Evolutionary conservation across 1,284 basidiomycete species (phyloP), one percentile per base, ranked within the genome.

Genomic region (Erythrobasidium hasegawianum): DNA sequence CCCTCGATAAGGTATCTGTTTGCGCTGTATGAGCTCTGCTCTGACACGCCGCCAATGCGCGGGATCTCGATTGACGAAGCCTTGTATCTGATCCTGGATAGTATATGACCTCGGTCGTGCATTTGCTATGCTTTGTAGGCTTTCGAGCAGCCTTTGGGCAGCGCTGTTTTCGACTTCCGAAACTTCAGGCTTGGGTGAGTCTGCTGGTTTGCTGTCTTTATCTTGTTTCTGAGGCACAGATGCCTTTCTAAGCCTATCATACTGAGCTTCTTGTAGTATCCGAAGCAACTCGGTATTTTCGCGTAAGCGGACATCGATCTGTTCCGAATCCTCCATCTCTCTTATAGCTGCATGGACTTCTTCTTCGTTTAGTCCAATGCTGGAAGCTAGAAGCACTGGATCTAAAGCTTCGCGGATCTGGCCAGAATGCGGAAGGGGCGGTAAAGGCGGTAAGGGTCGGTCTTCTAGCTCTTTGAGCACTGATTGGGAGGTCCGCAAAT

Each of bases 241-340:
- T 16, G 13, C 2, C 5, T 18, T 14, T 4, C 62, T 24, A 14
- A 65, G 45, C 10, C 56, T 33, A 11, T 20, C 53, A 43, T 39
- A 65, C 27, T 65, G 62, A 10, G 62, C 62, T 58, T 65, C 62
- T 52, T 65, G 62, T 20, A 65, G 38, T 3, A 27, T 45, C 16
- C 55, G 41, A 14, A 65, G 27, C 13, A 65, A 33, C 11, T 65
- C 55, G 4, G 41, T 52, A 24, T 65, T 65, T 45, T 65, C 62
- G 29, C 50, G 20, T 18, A 65, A 39, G 22, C 62, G 55, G 24
- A 41, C 16, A 33, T 65, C 62, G 11, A 65, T 43, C 13, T 57
- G 16, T 41, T 57, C 27, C n/a, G 22, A 26, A 18, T 65, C 62
- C 43, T 65, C 62, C 7, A 65, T 10, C 27, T 40, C 39, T 14